Conservation (phyloP, 768 basidiomycete genomes). For the Goffeauzyma gilvescens region DNA sequence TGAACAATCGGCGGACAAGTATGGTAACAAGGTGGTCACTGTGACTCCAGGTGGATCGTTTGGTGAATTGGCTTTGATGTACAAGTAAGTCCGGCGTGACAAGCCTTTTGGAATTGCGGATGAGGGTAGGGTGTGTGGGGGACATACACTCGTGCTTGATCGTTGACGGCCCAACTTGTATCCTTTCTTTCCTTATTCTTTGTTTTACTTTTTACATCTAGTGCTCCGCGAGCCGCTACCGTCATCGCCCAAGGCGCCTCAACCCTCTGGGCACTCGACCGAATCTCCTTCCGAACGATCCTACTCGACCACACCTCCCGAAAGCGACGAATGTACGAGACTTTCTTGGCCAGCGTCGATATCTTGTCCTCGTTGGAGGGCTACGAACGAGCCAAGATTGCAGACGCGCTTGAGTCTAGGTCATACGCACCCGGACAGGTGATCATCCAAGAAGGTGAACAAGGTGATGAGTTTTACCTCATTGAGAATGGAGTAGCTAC, state of each 20-base stretch:
- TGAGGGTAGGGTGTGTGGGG: too few relatives aligned
- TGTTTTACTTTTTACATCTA: too few relatives aligned
- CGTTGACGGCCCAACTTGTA: too few relatives aligned
- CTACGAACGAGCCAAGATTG: constrained; percentile 86
- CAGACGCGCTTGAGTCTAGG: constrained; percentile 74
- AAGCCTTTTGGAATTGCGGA: not conserved
- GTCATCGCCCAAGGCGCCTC: constrained; percentile 59
- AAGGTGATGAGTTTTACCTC: constrained; percentile 94
- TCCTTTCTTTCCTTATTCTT: too few relatives aligned
- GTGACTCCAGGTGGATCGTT: constrained; percentile 72
- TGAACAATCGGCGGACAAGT: too few relatives aligned
- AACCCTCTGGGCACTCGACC: constrained; percentile 85
- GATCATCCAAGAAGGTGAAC: constrained; percentile 80
- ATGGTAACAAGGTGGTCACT: constrained; percentile 53
- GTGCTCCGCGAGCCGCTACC: constrained; percentile 78
- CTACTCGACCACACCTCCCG: constrained; percentile 80
- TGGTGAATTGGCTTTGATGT: constrained; percentile 94
- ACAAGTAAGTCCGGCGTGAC: constrained; percentile 42
- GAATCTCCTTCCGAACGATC: constrained; percentile 95
- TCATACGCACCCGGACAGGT: constrained; percentile 65
- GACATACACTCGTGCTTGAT: too few relatives aligned
- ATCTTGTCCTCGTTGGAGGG: constrained; percentile 69
- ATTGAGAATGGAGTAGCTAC: constrained; percentile 83
- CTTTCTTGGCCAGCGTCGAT: constrained; percentile 76
- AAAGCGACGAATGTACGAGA: constrained; percentile 86